phyloP scores from a whole-genome alignment of 2,329 filamentous ascomycete species.

The Penicillium crustosum region DNA sequence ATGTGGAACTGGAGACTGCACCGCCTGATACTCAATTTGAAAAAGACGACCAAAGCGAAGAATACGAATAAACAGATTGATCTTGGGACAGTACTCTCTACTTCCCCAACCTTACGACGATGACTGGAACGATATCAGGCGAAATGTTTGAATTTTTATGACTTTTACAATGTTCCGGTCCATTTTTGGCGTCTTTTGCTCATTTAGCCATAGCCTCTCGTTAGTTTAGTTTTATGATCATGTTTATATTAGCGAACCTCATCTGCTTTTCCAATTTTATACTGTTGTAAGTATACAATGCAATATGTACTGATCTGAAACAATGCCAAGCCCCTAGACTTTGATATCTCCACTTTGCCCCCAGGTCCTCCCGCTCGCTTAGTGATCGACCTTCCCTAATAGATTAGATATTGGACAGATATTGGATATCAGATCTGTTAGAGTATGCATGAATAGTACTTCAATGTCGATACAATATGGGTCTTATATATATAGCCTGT shows the following conservation, averaged over 20 bases:
- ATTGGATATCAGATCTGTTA: neutral
- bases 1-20: neutral
- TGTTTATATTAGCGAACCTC: neutral
- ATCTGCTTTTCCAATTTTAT: neutral
- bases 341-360: slow-evolving; percentile 8
- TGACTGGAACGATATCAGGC: slow-evolving; percentile 21
- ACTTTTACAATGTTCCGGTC: slow-evolving; percentile 1
- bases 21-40: neutral
- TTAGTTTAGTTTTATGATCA: neutral
- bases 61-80: neutral
- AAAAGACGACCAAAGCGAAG: neutral
- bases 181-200: slow-evolving; percentile 1
- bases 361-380: slow-evolving; percentile 3
- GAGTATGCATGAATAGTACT: neutral
- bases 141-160: slow-evolving; percentile 10
- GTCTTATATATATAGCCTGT: neutral
- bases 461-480: neutral
- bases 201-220: slow-evolving; percentile 4
- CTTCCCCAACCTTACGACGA: slow-evolving; percentile 7
- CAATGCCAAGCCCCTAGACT: slow-evolving; percentile 2
- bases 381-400: slow-evolving; percentile 1
- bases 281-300: neutral
- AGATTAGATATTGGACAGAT: neutral
- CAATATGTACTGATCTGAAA: neutral
- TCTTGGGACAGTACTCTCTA: neutral